Evolutionary conservation across 176 grass and related monocot genomes (phyloP), one percentile per base, ranked within the genome.

Genomic region (Pharus latifolius): DNA sequence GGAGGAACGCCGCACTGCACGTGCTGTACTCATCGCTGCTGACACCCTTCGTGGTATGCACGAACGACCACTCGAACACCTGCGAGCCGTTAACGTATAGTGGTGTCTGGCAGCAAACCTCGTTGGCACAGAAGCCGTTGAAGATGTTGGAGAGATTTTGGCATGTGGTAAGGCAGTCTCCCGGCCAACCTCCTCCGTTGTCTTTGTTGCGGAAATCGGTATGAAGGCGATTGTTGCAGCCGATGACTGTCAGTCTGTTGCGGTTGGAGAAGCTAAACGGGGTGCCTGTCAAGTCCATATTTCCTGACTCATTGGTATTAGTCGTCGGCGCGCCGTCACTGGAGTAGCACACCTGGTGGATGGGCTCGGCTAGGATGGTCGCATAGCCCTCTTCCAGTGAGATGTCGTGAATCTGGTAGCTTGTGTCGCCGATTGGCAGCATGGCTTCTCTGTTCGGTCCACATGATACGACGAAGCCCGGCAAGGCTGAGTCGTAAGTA

Each of bases 1-100:
- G 44, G 60, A 84, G 60, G 68, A 84, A 84, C 6, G 3, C 75
- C 0, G 75, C 60, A 42, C 60, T 53, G 60, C 82, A 84, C 43
- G 52, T 60, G 50, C 34, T 33, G 2, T 16, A 1, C 75, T 60
- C 67, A 6, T 65, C 50, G 9, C 0, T 13, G 7, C 9, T 25
- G 41, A 16, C 7, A 1, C 16, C 2, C 19, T 35, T 59, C 0
- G 51, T 0, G n/a, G n/a, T n/a, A n/a, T n/a, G n/a, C n/a, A n/a
- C n/a, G 19, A 84, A 44, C 1, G 0, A 9, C 16, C 43, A 31
- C 3, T 3, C 27, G 33, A 84, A 14, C 1, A n/a, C 7, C 55
- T 28, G 44, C 2, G 52, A 18, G 1, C 7, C 34, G 3, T 32
- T 15, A 23, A 42, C 26, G 24, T 53, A 63, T 25, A 84, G 13